Percentiles rank a stretch among this genome's conserved stretches.
phyloP scores from a whole-genome alignment of 1,139 yeast genomes.

The Hyphopichia fennica region DNA sequence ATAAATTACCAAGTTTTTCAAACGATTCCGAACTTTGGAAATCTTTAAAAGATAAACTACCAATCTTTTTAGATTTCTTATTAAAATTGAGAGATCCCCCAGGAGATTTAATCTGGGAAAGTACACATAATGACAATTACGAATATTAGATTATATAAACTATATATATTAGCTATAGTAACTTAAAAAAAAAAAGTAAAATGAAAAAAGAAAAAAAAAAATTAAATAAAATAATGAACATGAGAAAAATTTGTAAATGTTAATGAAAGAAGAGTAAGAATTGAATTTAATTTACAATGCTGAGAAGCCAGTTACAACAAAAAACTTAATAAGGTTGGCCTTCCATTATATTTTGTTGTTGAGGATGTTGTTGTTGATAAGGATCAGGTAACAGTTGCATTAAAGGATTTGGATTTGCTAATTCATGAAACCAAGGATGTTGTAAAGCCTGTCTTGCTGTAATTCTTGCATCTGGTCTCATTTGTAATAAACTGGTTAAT shows the following conservation, averaged over 20 bases:
- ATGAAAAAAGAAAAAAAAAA: not conserved
- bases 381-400: conserved; percentile 39
- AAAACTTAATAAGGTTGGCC: conserved; percentile 3
- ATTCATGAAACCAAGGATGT: conserved; percentile 95
- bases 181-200: no score
- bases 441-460: conserved; percentile 91
- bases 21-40: not conserved
- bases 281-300: not conserved
- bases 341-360: conserved; percentile 15
- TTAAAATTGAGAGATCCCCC: not conserved
- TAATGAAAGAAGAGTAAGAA: not conserved
- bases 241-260: no score
- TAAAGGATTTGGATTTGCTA: conserved; percentile 43
- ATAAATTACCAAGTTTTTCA: not conserved
- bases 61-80: not conserved
- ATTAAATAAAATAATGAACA: not conserved
- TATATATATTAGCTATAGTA: not conserved
- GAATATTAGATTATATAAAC: not conserved
- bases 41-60: not conserved
- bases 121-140: not conserved
- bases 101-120: not conserved
- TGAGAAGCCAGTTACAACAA: not conserved
- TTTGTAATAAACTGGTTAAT: conserved; percentile 73
- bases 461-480: conserved; percentile 89
- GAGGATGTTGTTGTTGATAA: conserved; percentile 36